Evolutionary conservation across 129 eudicot species (phyloP).

Genomic region (Pseudognaphalium luteoalbum): DNA sequence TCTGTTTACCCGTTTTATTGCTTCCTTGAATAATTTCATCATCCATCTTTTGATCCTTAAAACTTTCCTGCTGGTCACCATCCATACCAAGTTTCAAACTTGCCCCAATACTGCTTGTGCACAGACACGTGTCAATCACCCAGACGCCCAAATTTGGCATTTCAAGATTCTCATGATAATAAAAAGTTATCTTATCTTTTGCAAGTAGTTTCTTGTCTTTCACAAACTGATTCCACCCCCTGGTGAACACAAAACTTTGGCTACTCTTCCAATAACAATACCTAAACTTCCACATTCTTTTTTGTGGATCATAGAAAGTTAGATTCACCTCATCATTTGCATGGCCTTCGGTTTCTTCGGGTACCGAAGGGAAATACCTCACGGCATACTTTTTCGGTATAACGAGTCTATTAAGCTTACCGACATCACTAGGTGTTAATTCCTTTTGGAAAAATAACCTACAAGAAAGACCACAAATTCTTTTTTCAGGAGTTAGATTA

Average conservation of each 20-base stretch:
- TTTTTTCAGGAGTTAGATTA: conserved; percentile 5
- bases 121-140: conserved; percentile 49
- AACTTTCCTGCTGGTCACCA: conserved; percentile 3
- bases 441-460: conserved; percentile 63
- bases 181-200: conserved; percentile 60
- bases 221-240: conserved; percentile 91
- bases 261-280: conserved; percentile 88
- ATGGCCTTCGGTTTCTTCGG: conserved; percentile 18
- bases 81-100: conserved; percentile 29
- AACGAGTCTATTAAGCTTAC: conserved; percentile 73
- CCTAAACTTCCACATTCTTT: conserved; percentile 65
- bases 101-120: not conserved
- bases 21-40: not conserved
- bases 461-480: conserved; percentile 33
- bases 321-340: conserved; percentile 46
- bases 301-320: conserved; percentile 49
- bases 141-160: conserved; percentile 22
- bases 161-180: conserved; percentile 30
- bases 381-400: conserved; percentile 74
- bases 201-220: conserved; percentile 56
- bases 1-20: too few species aligned
- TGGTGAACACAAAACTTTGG: conserved; percentile 75
- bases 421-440: conserved; percentile 85
- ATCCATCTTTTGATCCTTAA: conserved; percentile 18
- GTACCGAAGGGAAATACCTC: conserved; percentile 44